Percentiles rank a stretch among this genome's conserved stretches.
Conservation (phyloP, 2,329 filamentous ascomycete species). For the Trichophyton schoenleinii region DNA sequence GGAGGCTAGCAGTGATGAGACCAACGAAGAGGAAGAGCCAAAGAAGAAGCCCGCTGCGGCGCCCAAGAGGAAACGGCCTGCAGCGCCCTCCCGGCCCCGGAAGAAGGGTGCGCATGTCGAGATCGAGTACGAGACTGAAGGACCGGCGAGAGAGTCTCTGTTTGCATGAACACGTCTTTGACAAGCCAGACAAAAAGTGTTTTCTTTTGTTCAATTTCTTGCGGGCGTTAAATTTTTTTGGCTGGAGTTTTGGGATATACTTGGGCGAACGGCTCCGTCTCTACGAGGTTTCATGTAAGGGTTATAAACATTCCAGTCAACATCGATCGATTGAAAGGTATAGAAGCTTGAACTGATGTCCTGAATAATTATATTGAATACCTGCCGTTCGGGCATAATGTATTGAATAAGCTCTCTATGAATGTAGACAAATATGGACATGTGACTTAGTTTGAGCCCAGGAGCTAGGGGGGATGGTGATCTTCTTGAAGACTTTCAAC, state of each 20-base stretch:
- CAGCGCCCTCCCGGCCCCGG: conserved; percentile 41
- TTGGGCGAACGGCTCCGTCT: neutral
- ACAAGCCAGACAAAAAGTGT: conserved; percentile 1
- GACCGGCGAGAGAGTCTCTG: conserved; percentile 41
- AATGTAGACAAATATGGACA: neutral
- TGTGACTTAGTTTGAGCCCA: neutral
- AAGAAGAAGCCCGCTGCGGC: conserved; percentile 32
- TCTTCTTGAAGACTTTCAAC: neutral
- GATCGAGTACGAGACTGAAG: conserved; percentile 68
- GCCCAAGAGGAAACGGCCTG: conserved; percentile 45
- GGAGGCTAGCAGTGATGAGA: conserved; percentile 43
- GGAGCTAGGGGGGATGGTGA: too few species aligned
- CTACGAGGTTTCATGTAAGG: neutral
- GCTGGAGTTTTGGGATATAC: conserved; percentile 3
- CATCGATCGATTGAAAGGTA: neutral
- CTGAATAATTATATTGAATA: neutral
- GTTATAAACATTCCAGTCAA: neutral
- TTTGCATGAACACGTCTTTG: conserved; percentile 24
- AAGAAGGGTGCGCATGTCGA: conserved; percentile 56
- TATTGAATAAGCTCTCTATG: neutral
- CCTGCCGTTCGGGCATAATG: neutral
- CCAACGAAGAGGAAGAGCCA: conserved; percentile 40
- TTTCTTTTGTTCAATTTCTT: neutral
- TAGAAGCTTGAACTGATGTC: neutral
- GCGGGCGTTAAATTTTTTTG: neutral